Evolutionary conservation across 768 basidiomycete species (phyloP), one percentile per base, ranked within the genome.

Genomic region (Sistotremastrum niveocremeum): DNA sequence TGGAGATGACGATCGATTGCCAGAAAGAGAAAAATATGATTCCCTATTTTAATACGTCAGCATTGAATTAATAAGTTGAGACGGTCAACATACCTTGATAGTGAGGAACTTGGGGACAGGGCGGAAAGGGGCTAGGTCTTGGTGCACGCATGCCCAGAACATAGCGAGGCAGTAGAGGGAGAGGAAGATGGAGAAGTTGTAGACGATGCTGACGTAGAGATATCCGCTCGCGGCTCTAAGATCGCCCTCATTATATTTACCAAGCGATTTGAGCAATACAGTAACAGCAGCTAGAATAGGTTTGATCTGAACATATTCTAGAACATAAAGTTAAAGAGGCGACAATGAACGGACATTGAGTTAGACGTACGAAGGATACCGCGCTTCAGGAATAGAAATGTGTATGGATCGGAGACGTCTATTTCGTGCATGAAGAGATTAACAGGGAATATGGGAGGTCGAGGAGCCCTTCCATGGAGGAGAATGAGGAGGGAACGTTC

Each of bases 21-120:
- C 95, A 99, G 67, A 99, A 99, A 2, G 87, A 91, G 63, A 95
- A 94, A 71, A 97, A 97, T 20, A 99, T 72, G 53, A 99, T 90
- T 39, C 94, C 94, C 60, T 99, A 94, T 83, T 55, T 20, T 12
- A 51, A 47, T 30, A 51, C 42, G 28, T 7, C 28, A 34, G 32
- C 3, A 38, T 39, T 50, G 9, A 48, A 44, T 36, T 30, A 31
- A 45, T 43, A 42, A 38, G 20, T 44, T 30, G 7, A 40, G 20
- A 1, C 30, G 39, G 6, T 37, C 11, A 36, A 6, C 44, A 33
- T 31, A n/a, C 12, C 42, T 37, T 11, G 44, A 39, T 41, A 33
- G 39, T 20, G 5, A 20, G 7, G 5, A 39, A 33, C 0, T 10
- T 32, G 38, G 11, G 28, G 7, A 59, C 79, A 53, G 46, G 82